These are phyloP conservation scores for Naganishia sp. DNA, from an alignment of 1,284 basidiomycete species.

Conservation along the genomic window DNA sequence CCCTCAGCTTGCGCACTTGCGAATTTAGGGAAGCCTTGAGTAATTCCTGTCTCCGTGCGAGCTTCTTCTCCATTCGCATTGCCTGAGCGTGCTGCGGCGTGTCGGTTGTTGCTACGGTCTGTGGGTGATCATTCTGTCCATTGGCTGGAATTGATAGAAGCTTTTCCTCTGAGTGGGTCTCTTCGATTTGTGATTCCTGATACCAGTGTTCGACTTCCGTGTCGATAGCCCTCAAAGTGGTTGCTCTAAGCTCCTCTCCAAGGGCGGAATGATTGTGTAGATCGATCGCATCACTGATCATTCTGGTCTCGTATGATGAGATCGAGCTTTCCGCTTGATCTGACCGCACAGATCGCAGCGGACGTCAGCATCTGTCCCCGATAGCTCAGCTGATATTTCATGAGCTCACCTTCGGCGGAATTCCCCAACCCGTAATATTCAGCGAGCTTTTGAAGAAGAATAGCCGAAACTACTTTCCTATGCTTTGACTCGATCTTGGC, in stretches of 20 bases:
- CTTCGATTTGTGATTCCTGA: not conserved
- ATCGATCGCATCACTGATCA: not conserved
- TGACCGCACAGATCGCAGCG: not conserved
- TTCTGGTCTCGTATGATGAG: not conserved
- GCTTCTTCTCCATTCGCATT: no score
- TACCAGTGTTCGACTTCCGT: constrained; percentile 19
- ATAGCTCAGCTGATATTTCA: not conserved
- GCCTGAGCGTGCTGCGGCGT: no score
- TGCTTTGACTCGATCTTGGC: constrained; percentile 19
- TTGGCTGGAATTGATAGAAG: not conserved
- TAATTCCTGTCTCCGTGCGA: constrained; percentile 6
- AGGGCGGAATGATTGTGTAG: constrained; percentile 1
- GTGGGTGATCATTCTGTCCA: not conserved
- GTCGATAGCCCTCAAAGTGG: not conserved
- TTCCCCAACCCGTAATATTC: not conserved
- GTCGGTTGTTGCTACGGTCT: no score
- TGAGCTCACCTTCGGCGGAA: not conserved
- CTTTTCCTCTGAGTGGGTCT: not conserved
- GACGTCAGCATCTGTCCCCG: no score
- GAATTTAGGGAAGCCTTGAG: not conserved
- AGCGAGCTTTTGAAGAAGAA: not conserved
- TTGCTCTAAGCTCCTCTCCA: constrained; percentile 3
- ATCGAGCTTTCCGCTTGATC: not conserved
- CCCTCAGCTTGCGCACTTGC: constrained; percentile 9
- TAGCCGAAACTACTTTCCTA: not conserved